Evolutionary conservation across 495 filamentous ascomycete genomes (phyloP), one percentile per base, ranked within the genome.

Genomic region (Neurospora sp.): DNA sequence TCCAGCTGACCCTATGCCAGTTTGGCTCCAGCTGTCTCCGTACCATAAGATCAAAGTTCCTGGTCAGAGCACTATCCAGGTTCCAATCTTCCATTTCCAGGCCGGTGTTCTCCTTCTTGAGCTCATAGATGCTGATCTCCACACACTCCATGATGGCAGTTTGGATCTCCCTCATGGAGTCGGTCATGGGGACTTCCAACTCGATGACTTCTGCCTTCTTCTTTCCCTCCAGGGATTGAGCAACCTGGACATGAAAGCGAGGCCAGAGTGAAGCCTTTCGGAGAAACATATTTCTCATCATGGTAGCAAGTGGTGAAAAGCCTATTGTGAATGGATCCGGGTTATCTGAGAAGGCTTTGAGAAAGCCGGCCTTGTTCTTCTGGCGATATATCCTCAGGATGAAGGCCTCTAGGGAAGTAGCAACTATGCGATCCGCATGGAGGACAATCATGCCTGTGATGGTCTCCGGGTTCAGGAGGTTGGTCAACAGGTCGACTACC

Each of bases 31-130:
- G 83, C 80, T 99, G 96, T 76, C 95, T 89, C 69, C 94, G 84
- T 69, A 99, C 89, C 72, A 94, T 89, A 41, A 93, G 85, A 80
- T 98, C 96, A 79, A 99, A 99, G 75, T 91, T 95, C 79, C 90
- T 92, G 73, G 98, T 92, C 71, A 99, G 82, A 31, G 96, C 96
- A 79, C 93, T 97, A 79, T 99, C 96, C 22, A 97, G 84, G 71
- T 93, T 98, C 96, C 96, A 99, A 75, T 98, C 94, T 73, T 95
- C 95, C 91, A 98, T 92, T 74, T 99, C 96, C 7, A 99, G 82
- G 0, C 94, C 94, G 0, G 90, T 86, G 77, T 97, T 98, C 9
- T 89, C 85, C 79, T 97, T 98, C 78, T 93, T 94, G 17, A 99
- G 84, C 78, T 99, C 96, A 38, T 90, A 87, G 75, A 99, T 94